Base-by-base conservation (phyloP, 208 protist genomes). In the Crithidia mellificae region DNA sequence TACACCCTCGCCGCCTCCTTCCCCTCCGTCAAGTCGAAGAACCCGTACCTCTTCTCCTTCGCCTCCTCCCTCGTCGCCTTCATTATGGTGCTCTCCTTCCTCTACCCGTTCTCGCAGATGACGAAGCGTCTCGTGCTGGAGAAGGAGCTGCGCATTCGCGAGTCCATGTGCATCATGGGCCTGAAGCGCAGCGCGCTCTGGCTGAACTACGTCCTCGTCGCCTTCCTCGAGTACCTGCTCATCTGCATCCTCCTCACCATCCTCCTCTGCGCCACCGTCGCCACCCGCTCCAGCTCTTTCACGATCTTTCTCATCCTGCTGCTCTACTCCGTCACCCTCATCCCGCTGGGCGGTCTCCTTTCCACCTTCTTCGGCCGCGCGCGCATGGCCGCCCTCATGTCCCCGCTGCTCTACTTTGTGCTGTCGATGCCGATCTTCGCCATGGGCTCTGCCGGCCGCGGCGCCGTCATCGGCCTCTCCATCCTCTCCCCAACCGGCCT, bases 141-240 rank as follows among this genome's bases (percentile, higher is more conserved):
- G 55, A 94, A 94, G 67, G 89, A 94, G 66, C 58, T 90, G 51
- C 83, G 83, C 38, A 76, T 94, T 9, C 80, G 84, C 24, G 82
- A 94, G 63, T 79, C 82, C 17, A 82, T 92, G 78, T 72, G 89
- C 25, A 92, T 94, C 68, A 94, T 94, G 89, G 89, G 89, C 2
- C 75, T 95, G 34, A 63, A 63, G 27, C 63, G 85, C 72, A 30
- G 51, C 24, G 66, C 77, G 41, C 69, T 90, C 58, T 92, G 88
- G 65, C 15, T 83, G 17, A 58, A 74, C 22, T 92, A 77, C 78
- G 58, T 85, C 27, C 11, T 95, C 27, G 58, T 90, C 43, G 75
- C 80, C 68, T 64, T 81, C 39, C 54, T 90, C 15, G 72, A 91
- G 72, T 81, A 76, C 68, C 1, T 91, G 78, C 63, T 83, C 59